Evolutionary conservation across 805 yeast genomes (phyloP), one percentile per base, ranked within the genome.

Genomic region (Schwanniomyces pseudopolymorphus): DNA sequence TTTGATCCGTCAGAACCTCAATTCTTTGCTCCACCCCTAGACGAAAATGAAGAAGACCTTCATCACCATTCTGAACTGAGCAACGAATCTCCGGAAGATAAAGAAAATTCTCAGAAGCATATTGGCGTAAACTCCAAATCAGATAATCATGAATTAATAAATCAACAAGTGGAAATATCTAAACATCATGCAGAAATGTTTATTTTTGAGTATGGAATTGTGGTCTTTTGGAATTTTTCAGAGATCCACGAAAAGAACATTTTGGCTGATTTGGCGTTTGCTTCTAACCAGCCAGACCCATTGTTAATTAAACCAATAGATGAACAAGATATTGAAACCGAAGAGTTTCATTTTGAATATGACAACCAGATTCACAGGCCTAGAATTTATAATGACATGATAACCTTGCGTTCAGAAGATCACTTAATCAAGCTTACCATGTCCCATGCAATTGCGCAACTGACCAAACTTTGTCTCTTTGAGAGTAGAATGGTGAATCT

Each of bases 221-320:
- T 94, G n/a, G 97, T 94, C 17, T 91, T 94, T 59, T 94, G 99
- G 99, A 94, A 94, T 60, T 90, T 94, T 56, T 83, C 92, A 2
- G 97, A 90, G 60, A 74, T 80, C 6, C 97, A 94, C 60, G 99
- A 94, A 59, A 90, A 90, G 69, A 94, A 92, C 57, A 82, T 94
- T 16, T 75, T 94, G 45, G 98, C 97, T 1, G 99, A 94, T 60
- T 73, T 94, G 52, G 86, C 84, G n/a, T 83, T 86, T 67, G 89
- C 89, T 5, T 63, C 68, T 11, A 72, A 63, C 21, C 63, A 64
- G 11, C 72, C 71, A 2, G 66, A 66, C 14, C 69, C 74, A 8
- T 67, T 90, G 19, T 79, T 87, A 22, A 72, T 86, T 3, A 78
- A 87, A 43, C 94, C 96, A 0, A 75, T 86, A 22, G 84, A 83